These are phyloP conservation scores for Candida sanyaensis DNA, from an alignment of 1,139 yeast species.

Conservation along the genomic window DNA sequence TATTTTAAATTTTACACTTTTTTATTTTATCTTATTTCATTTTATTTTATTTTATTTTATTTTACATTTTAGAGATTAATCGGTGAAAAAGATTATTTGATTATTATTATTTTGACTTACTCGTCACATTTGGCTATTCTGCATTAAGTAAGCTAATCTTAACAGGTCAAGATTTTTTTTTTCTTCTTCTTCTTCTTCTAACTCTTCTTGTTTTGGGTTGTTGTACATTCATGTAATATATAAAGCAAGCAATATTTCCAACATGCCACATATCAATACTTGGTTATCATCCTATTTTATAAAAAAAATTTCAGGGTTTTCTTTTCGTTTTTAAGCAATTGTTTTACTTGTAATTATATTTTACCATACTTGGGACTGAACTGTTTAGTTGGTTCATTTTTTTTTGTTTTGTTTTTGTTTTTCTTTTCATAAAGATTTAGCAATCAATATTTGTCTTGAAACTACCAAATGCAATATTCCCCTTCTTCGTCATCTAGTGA, in stretches of 20 bases:
- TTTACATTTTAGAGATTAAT: background rate
- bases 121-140: background rate
- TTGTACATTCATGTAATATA: background rate
- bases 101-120: background rate
- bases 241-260: background rate
- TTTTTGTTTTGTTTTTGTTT: no score
- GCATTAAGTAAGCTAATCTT: background rate
- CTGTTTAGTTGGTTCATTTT: background rate
- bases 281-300: no score
- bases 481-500: slow-evolving; percentile 2
- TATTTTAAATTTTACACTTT: background rate
- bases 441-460: background rate
- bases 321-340: no score
- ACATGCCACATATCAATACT: no score
- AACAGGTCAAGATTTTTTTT: background rate
- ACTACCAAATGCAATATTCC: background rate
- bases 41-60: no score
- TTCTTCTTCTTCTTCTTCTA: no score
- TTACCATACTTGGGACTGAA: no score
- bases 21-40: no score
- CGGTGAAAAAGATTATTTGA: no score
- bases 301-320: no score
- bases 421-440: background rate
- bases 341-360: no score
- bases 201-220: no score